Base-by-base conservation (phyloP, 306 rosid species). In the Vachellia collinsii region DNA sequence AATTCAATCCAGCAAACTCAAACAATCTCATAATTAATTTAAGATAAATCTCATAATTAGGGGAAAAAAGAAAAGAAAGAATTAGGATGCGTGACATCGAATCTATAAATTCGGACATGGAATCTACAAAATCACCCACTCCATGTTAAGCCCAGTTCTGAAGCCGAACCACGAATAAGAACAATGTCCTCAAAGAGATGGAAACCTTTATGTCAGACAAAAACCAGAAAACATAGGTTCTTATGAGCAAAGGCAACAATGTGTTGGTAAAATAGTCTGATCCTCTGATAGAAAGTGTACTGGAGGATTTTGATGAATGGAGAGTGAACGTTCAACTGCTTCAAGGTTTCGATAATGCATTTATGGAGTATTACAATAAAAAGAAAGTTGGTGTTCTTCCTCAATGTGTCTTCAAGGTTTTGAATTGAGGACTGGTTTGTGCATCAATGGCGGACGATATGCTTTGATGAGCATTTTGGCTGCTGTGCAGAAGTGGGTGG, bases 271-370 rank as follows among this genome's bases (percentile, higher is more conserved):
- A 54, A 1, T 83, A 81, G 7, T 77, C 66, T 70, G 86, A 83
- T 11, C 34, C 36, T 10, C 3, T 79, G 17, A 29, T 29, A 29
- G 53, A 71, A 39, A 86, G 16, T 1, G 82, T 88, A 13, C 3
- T 88, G 0, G 86, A 86, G 5, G 86, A 80, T 3, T 81, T 86
- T 12, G 85, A 87, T 3, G 76, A 48, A 14, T 88, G 89, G 89
- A 88, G 71, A 66, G 62, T 43, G 8, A n/a, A 11, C 20, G 65
- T 83, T 65, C 10, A 13, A 36, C n/a, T 43, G 3, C 5, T 20
- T 43, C 59, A 61, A 76, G 59, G 43, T 20, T 70, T 70, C 3
- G 75, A 46, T 20, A 70, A 22, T 1, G 75, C 75, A 13, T 70
- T 70, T 5, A 6, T 1, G 0, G 20, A 70, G 10, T 12, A 70